Evolutionary conservation across 1,139 yeast species (phyloP).

Genomic region (Kodamaea fungicola): DNA sequence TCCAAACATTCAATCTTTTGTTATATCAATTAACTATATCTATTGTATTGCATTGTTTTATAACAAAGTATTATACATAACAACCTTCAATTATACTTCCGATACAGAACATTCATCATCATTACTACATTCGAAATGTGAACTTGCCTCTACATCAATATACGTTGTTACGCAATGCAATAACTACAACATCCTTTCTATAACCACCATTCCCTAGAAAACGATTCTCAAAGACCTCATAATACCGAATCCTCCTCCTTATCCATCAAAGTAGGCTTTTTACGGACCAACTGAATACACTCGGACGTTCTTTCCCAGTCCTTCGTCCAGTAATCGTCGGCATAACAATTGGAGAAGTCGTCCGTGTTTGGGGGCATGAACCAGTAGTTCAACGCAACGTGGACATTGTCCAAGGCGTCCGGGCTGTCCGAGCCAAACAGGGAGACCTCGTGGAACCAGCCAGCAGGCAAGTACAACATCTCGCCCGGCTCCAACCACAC

Average conservation of each 20-base stretch:
- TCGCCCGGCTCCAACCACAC: constrained; percentile 59
- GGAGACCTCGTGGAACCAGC: constrained; percentile 81
- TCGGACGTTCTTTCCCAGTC: constrained; percentile 42
- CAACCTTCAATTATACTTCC: too few relatives aligned
- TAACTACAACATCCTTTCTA: too few relatives aligned
- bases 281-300: constrained; percentile 12
- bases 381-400: constrained; percentile 72
- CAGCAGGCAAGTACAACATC: constrained; percentile 67
- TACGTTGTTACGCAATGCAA: too few relatives aligned
- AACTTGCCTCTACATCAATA: too few relatives aligned
- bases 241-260: not conserved
- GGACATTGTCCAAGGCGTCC: constrained; percentile 28
- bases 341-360: constrained; percentile 31
- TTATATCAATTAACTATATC: too few relatives aligned
- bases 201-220: too few relatives aligned
- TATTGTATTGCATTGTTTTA: too few relatives aligned
- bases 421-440: constrained; percentile 44
- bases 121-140: too few relatives aligned
- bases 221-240: too few relatives aligned
- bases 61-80: too few relatives aligned
- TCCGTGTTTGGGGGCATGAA: constrained; percentile 57
- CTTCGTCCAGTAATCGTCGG: constrained; percentile 47
- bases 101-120: too few relatives aligned
- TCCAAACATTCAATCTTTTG: too few relatives aligned
- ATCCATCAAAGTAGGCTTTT: not conserved